Percentiles rank a stretch among this genome's conserved stretches.
phyloP scores from a whole-genome alignment of 148 eudicot genomes.

The Silene latifolia region DNA sequence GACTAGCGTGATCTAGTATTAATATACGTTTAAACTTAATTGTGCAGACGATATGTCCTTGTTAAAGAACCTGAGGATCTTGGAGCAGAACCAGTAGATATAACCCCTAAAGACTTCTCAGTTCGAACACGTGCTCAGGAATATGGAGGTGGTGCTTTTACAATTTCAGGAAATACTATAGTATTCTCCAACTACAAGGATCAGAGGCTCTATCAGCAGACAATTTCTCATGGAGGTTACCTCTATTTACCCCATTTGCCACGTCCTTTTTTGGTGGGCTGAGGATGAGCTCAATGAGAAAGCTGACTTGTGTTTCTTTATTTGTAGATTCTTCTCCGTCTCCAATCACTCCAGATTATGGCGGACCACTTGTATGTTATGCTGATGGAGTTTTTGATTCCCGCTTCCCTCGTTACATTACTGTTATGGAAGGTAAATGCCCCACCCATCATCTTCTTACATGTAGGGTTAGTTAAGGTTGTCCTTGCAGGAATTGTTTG shows the following conservation, averaged over 20 bases:
- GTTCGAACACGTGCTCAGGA: slow-evolving; percentile 81
- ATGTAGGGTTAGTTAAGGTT: not conserved
- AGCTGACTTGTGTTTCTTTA: slow-evolving; percentile 11
- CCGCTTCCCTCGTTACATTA: slow-evolving; percentile 49
- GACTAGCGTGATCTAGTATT: not conserved
- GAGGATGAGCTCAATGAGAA: not conserved
- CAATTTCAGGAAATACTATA: slow-evolving; percentile 43
- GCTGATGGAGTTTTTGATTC: slow-evolving; percentile 78
- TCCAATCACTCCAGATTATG: slow-evolving; percentile 75
- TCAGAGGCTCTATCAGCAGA: slow-evolving; percentile 69
- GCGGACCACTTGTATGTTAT: slow-evolving; percentile 57
- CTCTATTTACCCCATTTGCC: slow-evolving; percentile 1
- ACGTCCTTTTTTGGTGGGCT: not conserved
- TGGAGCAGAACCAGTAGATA: slow-evolving; percentile 49
- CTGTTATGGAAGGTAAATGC: slow-evolving; percentile 69
- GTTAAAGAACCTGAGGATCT: slow-evolving; percentile 50
- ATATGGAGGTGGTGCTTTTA: slow-evolving; percentile 93
- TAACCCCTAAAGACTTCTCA: slow-evolving; percentile 69
- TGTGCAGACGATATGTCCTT: slow-evolving; percentile 59
- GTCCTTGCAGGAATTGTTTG: not conserved
- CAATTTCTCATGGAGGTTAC: slow-evolving; percentile 43
- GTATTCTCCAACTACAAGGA: slow-evolving; percentile 68
- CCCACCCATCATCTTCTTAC: not conserved
- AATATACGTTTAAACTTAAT: not conserved
- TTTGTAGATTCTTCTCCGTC: slow-evolving; percentile 46